Base-by-base conservation (phyloP, 176 grass and related monocot species). In the Aechmea fasciata region DNA sequence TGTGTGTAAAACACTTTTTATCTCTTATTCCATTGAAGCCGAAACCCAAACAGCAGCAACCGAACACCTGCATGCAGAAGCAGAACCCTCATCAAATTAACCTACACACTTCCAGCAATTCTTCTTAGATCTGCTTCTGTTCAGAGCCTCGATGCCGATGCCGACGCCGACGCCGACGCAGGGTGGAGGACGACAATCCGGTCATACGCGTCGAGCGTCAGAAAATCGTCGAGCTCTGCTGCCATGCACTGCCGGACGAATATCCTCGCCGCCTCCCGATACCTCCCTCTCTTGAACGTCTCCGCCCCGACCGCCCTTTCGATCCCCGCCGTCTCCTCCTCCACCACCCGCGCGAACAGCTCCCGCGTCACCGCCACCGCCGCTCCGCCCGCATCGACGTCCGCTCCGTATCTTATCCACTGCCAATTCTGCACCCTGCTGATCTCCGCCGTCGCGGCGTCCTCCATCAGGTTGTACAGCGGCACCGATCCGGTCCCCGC, bases 381-480 rank as follows among this genome's bases (percentile, higher is more conserved):
- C 64, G 79, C 81, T 48, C 79, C 86, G 4, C 77, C 79, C 0
- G 81, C 84, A 49, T 92, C 90, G 57, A 97, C 74, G 22, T 55
- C 61, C 9, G 71, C 79, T 15, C 77, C 69, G 68, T 90, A 83
- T n/a, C 59, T 81, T 28, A 92, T 75, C 93, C 93, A 97, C 86
- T 97, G 93, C 93, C 89, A 97, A 81, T 85, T 92, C 84, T 92
- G 93, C 22, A 87, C 86, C 71, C 93, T 82, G 81, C 89, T 90
- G 78, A 97, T 97, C 89, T 97, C 89, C 26, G 86, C 93, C 3
- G 93, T 97, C 24, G 93, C 93, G 0, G 89, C 93, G 75, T 97
- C 93, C 86, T 97, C 93, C 93, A 92, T 97, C 6, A 97, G 86
- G 79, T 87, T 87, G 88, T 90, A 97, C 0, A 97, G 84, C 62